Percentiles rank a stretch among this genome's conserved stretches.
Evolutionary conservation across 2,329 filamentous ascomycete species (phyloP).

Genomic region (Zymoseptoria pseudotritici): DNA sequence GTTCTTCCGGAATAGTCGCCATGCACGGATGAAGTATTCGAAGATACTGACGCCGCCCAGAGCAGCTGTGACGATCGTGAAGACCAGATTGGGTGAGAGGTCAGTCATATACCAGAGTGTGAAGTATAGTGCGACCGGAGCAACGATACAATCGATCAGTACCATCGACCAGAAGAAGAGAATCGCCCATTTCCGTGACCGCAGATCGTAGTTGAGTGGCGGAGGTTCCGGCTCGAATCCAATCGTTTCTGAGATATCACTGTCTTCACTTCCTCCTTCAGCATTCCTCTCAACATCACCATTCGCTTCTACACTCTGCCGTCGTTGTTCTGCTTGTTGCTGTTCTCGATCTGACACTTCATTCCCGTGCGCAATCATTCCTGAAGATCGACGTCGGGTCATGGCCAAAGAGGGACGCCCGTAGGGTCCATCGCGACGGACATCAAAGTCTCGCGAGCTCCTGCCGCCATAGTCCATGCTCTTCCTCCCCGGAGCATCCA

Average conservation of each 20-base stretch:
- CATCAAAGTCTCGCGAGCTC: constrained; percentile 25
- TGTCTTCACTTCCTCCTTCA: constrained; percentile 5
- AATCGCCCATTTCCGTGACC: constrained; percentile 48
- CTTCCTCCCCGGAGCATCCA: constrained; percentile 4
- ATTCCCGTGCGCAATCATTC: not conserved
- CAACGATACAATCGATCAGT: constrained; percentile 50
- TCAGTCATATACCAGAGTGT: constrained; percentile 50
- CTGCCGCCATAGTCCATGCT: constrained; percentile 9
- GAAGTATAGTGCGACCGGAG: constrained; percentile 55
- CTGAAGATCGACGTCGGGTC: constrained; percentile 22
- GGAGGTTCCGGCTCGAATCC: constrained; percentile 37
- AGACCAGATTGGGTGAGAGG: constrained; percentile 44
- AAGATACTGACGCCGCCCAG: constrained; percentile 48
- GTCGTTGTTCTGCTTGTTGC: not conserved
- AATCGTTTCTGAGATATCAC: constrained; percentile 10
- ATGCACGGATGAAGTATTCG: constrained; percentile 46
- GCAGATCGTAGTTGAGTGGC: constrained; percentile 50
- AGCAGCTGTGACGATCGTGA: constrained; percentile 48
- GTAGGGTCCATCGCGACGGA: constrained; percentile 26
- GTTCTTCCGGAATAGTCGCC: constrained; percentile 43
- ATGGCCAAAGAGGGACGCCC: constrained; percentile 28
- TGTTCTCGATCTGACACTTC: not conserved
- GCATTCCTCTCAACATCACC: not conserved
- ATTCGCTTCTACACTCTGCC: not conserved
- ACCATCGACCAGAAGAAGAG: constrained; percentile 54